phyloP scores from a whole-genome alignment of 495 filamentous ascomycete genomes.

The Neurospora hispaniola region DNA sequence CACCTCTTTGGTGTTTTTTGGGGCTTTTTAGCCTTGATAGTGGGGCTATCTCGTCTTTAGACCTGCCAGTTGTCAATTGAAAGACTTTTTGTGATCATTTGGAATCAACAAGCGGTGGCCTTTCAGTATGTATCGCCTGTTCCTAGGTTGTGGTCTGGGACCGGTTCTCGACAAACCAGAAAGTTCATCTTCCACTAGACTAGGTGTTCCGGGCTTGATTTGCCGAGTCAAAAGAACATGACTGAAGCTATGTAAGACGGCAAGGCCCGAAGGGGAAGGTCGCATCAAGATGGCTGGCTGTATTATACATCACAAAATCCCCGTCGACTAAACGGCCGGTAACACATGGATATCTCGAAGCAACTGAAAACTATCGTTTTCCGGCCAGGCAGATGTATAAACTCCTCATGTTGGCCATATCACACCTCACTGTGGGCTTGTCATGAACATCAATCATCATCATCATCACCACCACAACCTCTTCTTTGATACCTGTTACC shows the following conservation, averaged over 20 bases:
- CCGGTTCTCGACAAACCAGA: no score
- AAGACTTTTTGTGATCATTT: background rate
- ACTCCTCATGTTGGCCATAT: background rate
- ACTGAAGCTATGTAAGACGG: background rate
- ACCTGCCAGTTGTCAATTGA: background rate
- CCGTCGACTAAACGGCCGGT: background rate
- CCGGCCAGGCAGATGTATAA: background rate
- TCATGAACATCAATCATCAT: background rate
- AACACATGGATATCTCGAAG: background rate
- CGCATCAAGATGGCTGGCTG: background rate
- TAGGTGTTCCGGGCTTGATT: background rate
- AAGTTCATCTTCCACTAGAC: no score
- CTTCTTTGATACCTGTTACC: background rate
- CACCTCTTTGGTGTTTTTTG: background rate
- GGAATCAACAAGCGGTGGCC: background rate
- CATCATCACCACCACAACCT: background rate
- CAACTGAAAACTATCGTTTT: background rate
- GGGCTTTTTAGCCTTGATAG: background rate
- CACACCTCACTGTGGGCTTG: background rate
- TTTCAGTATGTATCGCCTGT: no score
- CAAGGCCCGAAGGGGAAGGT: background rate
- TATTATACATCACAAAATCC: background rate
- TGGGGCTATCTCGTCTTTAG: background rate
- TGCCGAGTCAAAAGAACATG: background rate
- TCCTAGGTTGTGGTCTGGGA: no score